phyloP scores from a whole-genome alignment of 306 rosid genomes.

The Vigna nakashimae region DNA sequence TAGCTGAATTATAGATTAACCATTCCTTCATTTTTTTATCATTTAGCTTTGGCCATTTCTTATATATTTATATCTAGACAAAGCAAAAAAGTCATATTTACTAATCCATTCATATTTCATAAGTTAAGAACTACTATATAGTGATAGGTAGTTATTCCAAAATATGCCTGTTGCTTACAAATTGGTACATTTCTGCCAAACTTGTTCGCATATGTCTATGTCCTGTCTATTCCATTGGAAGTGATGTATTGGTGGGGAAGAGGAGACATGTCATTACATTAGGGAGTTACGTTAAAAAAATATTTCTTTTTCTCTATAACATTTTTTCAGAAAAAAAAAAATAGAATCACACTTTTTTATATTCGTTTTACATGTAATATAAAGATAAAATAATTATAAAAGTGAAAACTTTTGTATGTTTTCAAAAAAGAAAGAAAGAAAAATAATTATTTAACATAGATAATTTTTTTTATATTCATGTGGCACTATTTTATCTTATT shows the following conservation, averaged over 20 bases:
- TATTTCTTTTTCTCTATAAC: background rate
- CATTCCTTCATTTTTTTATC: background rate
- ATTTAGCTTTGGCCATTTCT: background rate
- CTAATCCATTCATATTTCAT: background rate
- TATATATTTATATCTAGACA: background rate
- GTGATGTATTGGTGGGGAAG: slow-evolving; percentile 46
- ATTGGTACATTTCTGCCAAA: slow-evolving; percentile 49
- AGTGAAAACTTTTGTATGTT: too few relatives aligned
- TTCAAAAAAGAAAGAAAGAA: too few relatives aligned
- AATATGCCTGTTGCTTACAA: slow-evolving; percentile 39
- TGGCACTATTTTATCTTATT: too few relatives aligned
- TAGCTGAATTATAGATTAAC: slow-evolving; percentile 1
- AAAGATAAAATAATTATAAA: too few relatives aligned
- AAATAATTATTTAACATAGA: too few relatives aligned
- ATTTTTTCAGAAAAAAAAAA: too few relatives aligned
- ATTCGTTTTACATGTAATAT: too few relatives aligned
- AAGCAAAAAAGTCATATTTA: background rate
- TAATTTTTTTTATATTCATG: too few relatives aligned
- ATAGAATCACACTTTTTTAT: too few relatives aligned
- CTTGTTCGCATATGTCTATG: slow-evolving; percentile 41
- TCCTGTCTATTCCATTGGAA: slow-evolving; percentile 37
- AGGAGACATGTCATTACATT: slow-evolving; percentile 48
- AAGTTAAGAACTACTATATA: slow-evolving; percentile 11
- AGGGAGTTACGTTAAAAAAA: slow-evolving; percentile 30
- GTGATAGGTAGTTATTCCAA: slow-evolving; percentile 29